These are phyloP conservation scores for Debaryomyces udenii DNA, from an alignment of 1,139 yeast species.

Conservation along the genomic window DNA sequence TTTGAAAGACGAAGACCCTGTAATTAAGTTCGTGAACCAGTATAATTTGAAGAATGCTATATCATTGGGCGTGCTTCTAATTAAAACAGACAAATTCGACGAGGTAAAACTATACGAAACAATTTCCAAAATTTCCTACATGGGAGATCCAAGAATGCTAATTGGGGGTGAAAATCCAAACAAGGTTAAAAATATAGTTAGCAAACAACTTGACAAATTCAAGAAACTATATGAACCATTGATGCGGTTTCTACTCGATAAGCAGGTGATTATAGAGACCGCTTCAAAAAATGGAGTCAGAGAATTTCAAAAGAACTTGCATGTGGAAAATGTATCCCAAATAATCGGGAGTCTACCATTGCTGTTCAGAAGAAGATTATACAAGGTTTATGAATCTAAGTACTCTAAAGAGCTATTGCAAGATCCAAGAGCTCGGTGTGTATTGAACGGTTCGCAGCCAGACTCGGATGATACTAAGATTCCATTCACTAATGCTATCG, in stretches of 20 bases:
- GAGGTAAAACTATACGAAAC: slow-evolving; percentile 72
- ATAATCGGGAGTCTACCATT: slow-evolving; percentile 51
- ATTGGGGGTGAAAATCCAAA: slow-evolving; percentile 92
- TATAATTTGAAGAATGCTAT: slow-evolving; percentile 79
- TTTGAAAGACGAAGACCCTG: slow-evolving; percentile 58
- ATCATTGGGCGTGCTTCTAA: slow-evolving; percentile 66
- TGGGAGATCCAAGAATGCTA: slow-evolving; percentile 88
- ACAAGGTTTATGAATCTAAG: slow-evolving; percentile 40
- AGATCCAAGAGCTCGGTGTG: slow-evolving; percentile 23
- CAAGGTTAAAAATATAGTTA: slow-evolving; percentile 83
- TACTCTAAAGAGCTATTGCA: slow-evolving; percentile 23
- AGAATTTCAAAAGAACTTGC: slow-evolving; percentile 23
- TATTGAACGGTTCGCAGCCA: slow-evolving; percentile 10
- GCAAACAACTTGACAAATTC: slow-evolving; percentile 71
- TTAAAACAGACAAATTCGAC: slow-evolving; percentile 40
- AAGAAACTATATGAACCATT: slow-evolving; percentile 72
- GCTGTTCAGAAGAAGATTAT: slow-evolving; percentile 52
- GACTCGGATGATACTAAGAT: slow-evolving; percentile 1
- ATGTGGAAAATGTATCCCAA: slow-evolving; percentile 25
- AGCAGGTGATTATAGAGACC: slow-evolving; percentile 22
- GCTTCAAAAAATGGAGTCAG: slow-evolving; percentile 15
- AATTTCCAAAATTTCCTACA: slow-evolving; percentile 79
- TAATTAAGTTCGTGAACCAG: slow-evolving; percentile 68
- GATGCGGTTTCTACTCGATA: slow-evolving; percentile 28
- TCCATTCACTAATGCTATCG: slow-evolving; percentile 20